These are phyloP conservation scores for Phytophthora quininea DNA, from an alignment of 352 stramenopile genomes.

Conservation along the genomic window DNA sequence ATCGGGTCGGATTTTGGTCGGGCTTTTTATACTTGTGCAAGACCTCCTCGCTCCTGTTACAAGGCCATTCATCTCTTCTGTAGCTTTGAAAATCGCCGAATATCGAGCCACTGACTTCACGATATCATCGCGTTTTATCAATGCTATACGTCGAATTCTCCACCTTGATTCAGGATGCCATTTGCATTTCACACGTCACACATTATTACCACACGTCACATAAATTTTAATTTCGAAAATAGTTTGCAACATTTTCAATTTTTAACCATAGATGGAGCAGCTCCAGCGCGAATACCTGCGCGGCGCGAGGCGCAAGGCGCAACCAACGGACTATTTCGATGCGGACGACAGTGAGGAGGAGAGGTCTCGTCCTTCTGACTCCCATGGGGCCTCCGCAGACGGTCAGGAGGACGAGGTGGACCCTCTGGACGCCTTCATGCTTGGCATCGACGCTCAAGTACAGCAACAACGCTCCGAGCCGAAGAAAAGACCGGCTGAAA, in stretches of 20 bases:
- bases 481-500: constrained; percentile 35
- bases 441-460: constrained; percentile 82
- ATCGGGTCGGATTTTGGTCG: too few species aligned
- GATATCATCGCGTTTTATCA: too few species aligned
- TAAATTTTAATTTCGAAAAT: neutral
- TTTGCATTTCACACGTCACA: too few species aligned
- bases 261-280: constrained; percentile 37
- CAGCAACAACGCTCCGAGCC: constrained; percentile 34
- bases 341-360: constrained; percentile 57
- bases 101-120: too few species aligned
- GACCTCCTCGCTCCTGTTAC: too few species aligned
- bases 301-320: constrained; percentile 57
- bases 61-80: too few species aligned
- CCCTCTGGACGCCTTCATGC: constrained; percentile 87
- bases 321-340: constrained; percentile 68
- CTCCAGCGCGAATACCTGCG: constrained; percentile 66
- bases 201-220: neutral
- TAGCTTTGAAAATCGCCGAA: too few species aligned
- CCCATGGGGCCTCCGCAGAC: neutral
- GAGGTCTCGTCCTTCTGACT: neutral
- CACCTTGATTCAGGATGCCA: too few species aligned
- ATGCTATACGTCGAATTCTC: too few species aligned
- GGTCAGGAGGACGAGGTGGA: constrained; percentile 66
- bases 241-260: constrained; percentile 9
- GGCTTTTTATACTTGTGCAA: too few species aligned